Base-by-base conservation (phyloP, 768 basidiomycete species). In the Agrocybe pediades region DNA sequence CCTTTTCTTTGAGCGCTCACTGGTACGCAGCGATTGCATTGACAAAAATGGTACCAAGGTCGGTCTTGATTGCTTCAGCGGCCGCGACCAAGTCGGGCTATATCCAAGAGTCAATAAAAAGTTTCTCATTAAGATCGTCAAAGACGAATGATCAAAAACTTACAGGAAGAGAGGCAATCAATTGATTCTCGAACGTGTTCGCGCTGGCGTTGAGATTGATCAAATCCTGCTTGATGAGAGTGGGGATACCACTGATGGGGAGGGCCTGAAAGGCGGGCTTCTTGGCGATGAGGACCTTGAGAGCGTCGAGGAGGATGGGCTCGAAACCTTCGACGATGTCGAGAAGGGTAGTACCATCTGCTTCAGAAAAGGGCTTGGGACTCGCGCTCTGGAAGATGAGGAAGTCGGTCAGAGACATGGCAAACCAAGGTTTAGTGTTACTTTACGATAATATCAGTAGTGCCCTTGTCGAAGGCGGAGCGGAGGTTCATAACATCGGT, bases 211-310 rank as follows among this genome's bases (percentile, higher is more conserved):
- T 60, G 51, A 74, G 63, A 16, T 41, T 56, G 11, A 49, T 43
- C 3, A 74, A 62, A 48, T 73, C 73, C 33, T 59, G 43, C 19
- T 60, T 53, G 30, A 73, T 60, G 25, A 74, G 57, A 17, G 67
- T 65, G 16, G 68, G 54, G 36, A 69, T 30, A 15, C 66, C 68
- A 41, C 62, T 65, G 41, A 73, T 58, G 41, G 70, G 66, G 20
- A 71, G 52, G 16, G 60, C 65, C 2, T 40, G 17, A 44, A 74
- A 68, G 2, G 59, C 62, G 16, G 68, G 50, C 47, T 67, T 57
- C 55, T 69, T 66, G 11, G 48, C 44, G 5, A 66, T 61, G 29
- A 73, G 62, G 3, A 26, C 51, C 1, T 19, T 39, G 24, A 69
- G 51, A 0, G 66, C 61, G 41, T 68, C 46, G 1, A 60, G 26